Percentiles rank a stretch among this genome's conserved stretches.
phyloP scores from a whole-genome alignment of 805 yeast genomes.

The Limtongia smithiae region DNA sequence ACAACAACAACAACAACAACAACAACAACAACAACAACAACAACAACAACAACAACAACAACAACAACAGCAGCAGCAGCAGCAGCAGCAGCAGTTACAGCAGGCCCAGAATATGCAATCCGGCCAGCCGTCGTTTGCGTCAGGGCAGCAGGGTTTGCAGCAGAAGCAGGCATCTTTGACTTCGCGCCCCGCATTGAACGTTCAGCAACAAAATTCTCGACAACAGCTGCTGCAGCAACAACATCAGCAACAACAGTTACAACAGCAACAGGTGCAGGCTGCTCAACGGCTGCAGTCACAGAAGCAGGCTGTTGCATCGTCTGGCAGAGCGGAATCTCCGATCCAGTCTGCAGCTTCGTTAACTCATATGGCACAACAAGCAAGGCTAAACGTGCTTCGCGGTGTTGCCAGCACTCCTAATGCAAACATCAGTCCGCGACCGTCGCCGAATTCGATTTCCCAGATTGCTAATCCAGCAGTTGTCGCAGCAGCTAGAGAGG shows the following conservation, averaged over 20 bases:
- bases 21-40: slow-evolving; percentile 11
- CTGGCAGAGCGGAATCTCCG: slow-evolving; percentile 23
- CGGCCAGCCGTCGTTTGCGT: slow-evolving; percentile 11
- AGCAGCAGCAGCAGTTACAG: slow-evolving; percentile 12
- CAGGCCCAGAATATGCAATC: slow-evolving; percentile 13
- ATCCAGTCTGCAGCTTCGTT: slow-evolving; percentile 10
- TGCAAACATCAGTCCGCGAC: slow-evolving; percentile 17
- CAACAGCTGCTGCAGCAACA: slow-evolving; percentile 26
- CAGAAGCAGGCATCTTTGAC: slow-evolving; percentile 2
- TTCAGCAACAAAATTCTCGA: slow-evolving; percentile 20
- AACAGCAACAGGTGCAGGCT: slow-evolving; percentile 15
- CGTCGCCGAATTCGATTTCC: slow-evolving; percentile 4
- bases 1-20: slow-evolving; percentile 24
- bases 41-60: slow-evolving; percentile 19
- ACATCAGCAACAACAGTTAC: slow-evolving; percentile 9
- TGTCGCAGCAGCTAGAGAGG: slow-evolving; percentile 7
- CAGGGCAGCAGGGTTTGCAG: slow-evolving; percentile 11
- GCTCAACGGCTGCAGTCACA: slow-evolving; percentile 2
- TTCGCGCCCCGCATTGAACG: slow-evolving; percentile 12
- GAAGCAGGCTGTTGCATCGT: slow-evolving; percentile 13
- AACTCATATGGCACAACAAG: slow-evolving; percentile 14
- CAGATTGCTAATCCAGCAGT: slow-evolving; percentile 7
- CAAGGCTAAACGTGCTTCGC: slow-evolving; percentile 16
- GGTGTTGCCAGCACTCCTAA: slow-evolving; percentile 4
- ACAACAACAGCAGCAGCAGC: slow-evolving; percentile 16